Evolutionary conservation across 306 rosid genomes (phyloP).

Genomic region (Lithocarpus polystachyus): DNA sequence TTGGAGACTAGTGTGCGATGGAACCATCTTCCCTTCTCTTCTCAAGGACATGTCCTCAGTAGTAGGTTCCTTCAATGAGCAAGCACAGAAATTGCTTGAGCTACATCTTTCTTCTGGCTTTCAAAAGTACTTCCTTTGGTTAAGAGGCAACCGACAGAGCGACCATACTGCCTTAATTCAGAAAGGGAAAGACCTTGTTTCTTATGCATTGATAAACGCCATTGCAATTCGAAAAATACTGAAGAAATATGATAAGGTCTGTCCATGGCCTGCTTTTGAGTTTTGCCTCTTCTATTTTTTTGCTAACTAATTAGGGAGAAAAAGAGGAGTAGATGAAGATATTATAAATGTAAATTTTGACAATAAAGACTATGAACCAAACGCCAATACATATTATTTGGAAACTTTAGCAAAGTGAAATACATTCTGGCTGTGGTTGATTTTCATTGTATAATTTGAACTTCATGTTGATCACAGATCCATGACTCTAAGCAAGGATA

Average conservation of each 20-base stretch:
- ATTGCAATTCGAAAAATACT: conserved; percentile 79
- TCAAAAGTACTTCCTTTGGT: conserved; percentile 63
- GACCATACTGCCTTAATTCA: conserved; percentile 49
- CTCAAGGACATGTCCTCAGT: conserved; percentile 80
- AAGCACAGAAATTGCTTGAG: conserved; percentile 80
- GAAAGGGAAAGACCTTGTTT: conserved; percentile 87
- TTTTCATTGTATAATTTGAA: neutral
- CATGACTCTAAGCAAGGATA: conserved; percentile 96
- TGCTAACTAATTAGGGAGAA: too few relatives aligned
- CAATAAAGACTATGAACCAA: too few relatives aligned
- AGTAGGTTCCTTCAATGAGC: conserved; percentile 73
- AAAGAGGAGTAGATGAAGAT: too few relatives aligned
- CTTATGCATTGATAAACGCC: conserved; percentile 83
- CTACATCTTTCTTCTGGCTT: conserved; percentile 86
- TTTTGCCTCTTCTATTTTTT: too few relatives aligned
- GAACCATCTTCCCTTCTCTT: conserved; percentile 90
- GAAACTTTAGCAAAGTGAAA: neutral
- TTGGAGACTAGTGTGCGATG: conserved; percentile 70
- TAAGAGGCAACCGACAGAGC: conserved; percentile 51
- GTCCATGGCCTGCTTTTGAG: neutral
- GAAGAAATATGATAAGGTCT: conserved; percentile 91
- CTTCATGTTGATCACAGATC: conserved; percentile 43
- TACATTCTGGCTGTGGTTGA: neutral
- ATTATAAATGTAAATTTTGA: too few relatives aligned
- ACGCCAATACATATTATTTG: neutral